Evolutionary conservation across 441 rosid species (phyloP).

Genomic region (Daphne laureola): DNA sequence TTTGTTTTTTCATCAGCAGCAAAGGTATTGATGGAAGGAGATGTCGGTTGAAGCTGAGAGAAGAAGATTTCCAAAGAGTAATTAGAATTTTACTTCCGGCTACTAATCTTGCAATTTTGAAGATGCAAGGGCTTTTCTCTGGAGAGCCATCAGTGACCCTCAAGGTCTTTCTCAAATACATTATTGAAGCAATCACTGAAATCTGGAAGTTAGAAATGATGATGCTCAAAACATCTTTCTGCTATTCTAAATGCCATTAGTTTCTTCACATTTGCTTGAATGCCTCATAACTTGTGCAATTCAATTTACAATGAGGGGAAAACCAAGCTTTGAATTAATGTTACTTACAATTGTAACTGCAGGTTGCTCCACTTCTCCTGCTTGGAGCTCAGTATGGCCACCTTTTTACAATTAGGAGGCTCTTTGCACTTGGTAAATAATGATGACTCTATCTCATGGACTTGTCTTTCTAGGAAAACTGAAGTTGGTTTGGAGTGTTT

Average conservation of each 20-base stretch:
- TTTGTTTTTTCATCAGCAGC: not conserved
- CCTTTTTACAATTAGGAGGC: constrained; percentile 69
- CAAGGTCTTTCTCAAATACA: constrained; percentile 35
- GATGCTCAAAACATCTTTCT: too few species aligned
- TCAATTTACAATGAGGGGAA: too few species aligned
- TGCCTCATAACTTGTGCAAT: not conserved
- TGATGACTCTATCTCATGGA: not conserved
- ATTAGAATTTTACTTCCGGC: constrained; percentile 69
- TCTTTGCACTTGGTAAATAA: constrained; percentile 54
- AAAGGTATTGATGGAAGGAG: constrained; percentile 35
- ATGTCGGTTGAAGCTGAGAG: constrained; percentile 47
- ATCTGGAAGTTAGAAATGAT: too few species aligned
- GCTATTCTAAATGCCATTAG: too few species aligned
- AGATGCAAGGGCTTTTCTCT: constrained; percentile 65
- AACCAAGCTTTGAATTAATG: not conserved
- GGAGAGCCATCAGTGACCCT: constrained; percentile 95
- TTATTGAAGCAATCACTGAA: not conserved
- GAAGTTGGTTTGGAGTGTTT: constrained; percentile 14
- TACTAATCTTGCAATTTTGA: constrained; percentile 63
- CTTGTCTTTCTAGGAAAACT: not conserved
- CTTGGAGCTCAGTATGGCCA: constrained; percentile 89
- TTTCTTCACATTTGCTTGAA: too few species aligned
- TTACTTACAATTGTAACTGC: constrained; percentile 19
- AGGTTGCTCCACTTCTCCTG: constrained; percentile 77
- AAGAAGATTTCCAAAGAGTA: constrained; percentile 53